phyloP scores from a whole-genome alignment of 768 basidiomycete genomes.

The Russula lepida region DNA sequence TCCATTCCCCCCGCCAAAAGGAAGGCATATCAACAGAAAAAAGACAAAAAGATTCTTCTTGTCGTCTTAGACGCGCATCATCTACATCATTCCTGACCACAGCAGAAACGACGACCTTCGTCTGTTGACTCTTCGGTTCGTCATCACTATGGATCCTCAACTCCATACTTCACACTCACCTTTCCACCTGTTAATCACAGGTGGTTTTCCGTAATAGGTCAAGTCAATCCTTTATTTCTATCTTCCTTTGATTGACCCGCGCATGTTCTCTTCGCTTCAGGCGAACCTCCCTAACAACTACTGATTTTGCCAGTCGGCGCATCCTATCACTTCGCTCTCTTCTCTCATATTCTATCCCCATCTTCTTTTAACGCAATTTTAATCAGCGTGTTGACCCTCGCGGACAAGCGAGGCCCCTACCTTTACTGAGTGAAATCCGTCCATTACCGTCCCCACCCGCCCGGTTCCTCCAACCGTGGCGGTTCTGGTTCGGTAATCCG shows the following conservation, averaged over 20 bases:
- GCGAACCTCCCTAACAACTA: slow-evolving; percentile 72
- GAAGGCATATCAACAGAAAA: neutral
- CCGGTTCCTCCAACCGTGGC: slow-evolving; percentile 59
- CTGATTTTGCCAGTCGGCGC: slow-evolving; percentile 2
- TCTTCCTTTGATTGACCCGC: neutral
- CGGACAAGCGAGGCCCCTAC: slow-evolving; percentile 59
- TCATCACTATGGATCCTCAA: neutral
- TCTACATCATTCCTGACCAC: slow-evolving; percentile 67
- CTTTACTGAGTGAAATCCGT: slow-evolving; percentile 43
- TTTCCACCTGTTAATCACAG: slow-evolving; percentile 29
- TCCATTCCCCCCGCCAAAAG: neutral
- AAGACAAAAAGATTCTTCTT: slow-evolving; percentile 8
- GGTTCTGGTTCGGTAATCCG: slow-evolving; percentile 65
- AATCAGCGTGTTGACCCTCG: slow-evolving; percentile 38
- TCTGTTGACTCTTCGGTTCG: slow-evolving; percentile 69
- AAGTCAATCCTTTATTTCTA: slow-evolving; percentile 22
- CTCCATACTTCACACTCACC: neutral
- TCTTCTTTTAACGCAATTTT: slow-evolving; percentile 28
- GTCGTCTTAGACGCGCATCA: slow-evolving; percentile 27
- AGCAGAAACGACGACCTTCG: slow-evolving; percentile 73
- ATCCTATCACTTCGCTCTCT: neutral
- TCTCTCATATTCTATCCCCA: slow-evolving; percentile 3
- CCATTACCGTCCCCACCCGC: slow-evolving; percentile 49
- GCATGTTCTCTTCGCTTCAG: slow-evolving; percentile 31
- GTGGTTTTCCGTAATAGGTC: slow-evolving; percentile 73